Base-by-base conservation (phyloP, 148 eudicot species). In the Rhododendron ovatum region DNA sequence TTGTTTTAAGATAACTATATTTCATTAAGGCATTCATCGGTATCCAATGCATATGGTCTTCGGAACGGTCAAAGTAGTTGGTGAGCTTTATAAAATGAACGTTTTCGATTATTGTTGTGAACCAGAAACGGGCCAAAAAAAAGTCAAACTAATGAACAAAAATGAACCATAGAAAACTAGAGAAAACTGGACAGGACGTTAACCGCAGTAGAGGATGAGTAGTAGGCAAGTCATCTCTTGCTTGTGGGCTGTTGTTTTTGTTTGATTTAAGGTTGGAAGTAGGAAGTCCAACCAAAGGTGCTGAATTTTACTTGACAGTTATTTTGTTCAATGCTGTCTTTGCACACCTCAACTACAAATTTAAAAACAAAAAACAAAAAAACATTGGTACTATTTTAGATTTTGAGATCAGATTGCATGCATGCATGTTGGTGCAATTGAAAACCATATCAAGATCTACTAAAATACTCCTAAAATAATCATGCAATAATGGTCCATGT, bases 211-310 rank as follows among this genome's bases (percentile, higher is more conserved):
- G n/a, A 50, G 15, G 80, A 48, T 73, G 57, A 71, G 65, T 45
- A 82, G 67, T 82, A 82, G 85, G 82, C 63, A 77, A 85, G 71
- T 88, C 89, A 88, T 85, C 24, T 43, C 50, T 30, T 45, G 48
- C 87, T 35, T 85, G 85, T 85, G 89, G 33, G 57, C 81, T 53
- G 55, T 55, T 15, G 35, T 63, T 61, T 26, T 67, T 28, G 39
- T 33, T 71, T 5, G 14, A 33, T 30, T 78, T 45, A 24, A 84
- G 86, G 81, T 76, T 4, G 41, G 80, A 55, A 53, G 81, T 84
- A 13, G 73, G 86, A 33, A 37, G 33, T n/a, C 63, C 82, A 76
- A 57, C 71, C 63, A 43, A 45, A 73, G 26, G 30, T 43, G 30
- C 53, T 43, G 80, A 28, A 24, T 41, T 63, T 3, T 63, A 8